These are phyloP conservation scores for Fusarium miscanthi DNA, from an alignment of 2,329 filamentous ascomycete species.

Conservation along the genomic window DNA sequence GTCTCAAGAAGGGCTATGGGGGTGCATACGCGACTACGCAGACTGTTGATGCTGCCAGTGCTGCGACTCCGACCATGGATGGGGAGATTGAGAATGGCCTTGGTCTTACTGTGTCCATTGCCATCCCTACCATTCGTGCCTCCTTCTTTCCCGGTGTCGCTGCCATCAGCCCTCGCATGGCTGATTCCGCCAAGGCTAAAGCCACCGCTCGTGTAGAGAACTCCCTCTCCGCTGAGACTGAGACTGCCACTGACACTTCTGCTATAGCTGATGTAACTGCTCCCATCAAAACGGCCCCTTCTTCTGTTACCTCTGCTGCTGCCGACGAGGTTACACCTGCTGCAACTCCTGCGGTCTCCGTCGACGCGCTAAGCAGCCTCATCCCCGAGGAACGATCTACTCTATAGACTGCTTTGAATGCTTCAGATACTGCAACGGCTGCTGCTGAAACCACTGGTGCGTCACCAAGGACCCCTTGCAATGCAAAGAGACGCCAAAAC, in stretches of 20 bases:
- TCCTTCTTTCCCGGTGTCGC: slow-evolving; percentile 32
- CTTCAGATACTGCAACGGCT: background rate
- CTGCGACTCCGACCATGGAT: slow-evolving; percentile 27
- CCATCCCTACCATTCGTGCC: slow-evolving; percentile 26
- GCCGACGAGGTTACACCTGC: accelerated
- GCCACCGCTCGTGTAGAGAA: background rate
- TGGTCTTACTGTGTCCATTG: slow-evolving; percentile 28
- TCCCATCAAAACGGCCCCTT: accelerated
- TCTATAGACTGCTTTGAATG: background rate
- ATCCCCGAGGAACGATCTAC: background rate
- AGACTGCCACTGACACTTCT: background rate
- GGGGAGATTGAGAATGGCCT: slow-evolving; percentile 27
- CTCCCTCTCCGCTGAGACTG: background rate
- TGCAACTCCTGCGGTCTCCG: background rate
- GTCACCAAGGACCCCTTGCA: too few relatives aligned
- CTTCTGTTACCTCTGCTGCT: accelerated
- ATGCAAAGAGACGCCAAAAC: too few relatives aligned
- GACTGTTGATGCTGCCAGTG: slow-evolving; percentile 16
- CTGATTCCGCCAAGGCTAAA: background rate
- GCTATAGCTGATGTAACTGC: background rate
- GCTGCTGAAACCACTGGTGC: too few relatives aligned
- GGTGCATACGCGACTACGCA: slow-evolving; percentile 29
- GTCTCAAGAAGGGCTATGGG: slow-evolving; percentile 18
- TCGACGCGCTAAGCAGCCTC: too few relatives aligned
- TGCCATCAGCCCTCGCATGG: slow-evolving; percentile 28